Evolutionary conservation across 768 basidiomycete genomes (phyloP), one percentile per base, ranked within the genome.

Genomic region (Xerocomus potaroensis): DNA sequence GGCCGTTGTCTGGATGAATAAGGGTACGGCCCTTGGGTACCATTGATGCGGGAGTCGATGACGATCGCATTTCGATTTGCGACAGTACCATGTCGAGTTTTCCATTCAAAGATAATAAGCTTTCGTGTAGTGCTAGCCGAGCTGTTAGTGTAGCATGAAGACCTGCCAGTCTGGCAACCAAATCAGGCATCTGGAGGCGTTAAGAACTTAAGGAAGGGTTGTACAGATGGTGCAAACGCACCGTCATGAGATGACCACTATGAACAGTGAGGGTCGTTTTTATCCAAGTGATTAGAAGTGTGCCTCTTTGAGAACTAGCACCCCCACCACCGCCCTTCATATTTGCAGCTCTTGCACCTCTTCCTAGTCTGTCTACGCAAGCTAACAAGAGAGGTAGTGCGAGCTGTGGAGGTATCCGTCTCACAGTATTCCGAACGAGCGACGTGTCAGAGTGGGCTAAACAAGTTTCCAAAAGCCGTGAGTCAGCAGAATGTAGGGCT

Each of bases 401-500:
- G 27, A 97, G 73, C 50, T 90, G 87, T 21, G 91, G 83, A 12
- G 93, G 96, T 18, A 99, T 69, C 43, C 87, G 77, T 45, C 81
- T 78, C 33, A 99, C 83, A 2, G 95, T 96, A 60, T 91, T 89
- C 37, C 83, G 78, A 49, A 99, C 87, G 38, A 99, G 72, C 2
- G 71, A 65, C n/a, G 77, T 72, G 57, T 94, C 84, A 15, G 91
- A 87, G 66, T 97, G 89, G 1, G 80, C 72, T 24, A 95, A 69
- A 68, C 93, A 95, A 21, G 85, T 85, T 61, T 96, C 91, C 49
- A 98, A 70, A 30, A 98, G 72, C 9, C 81, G 80, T 3, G 87
- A 79, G 71, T 99, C 96, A 16, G 88, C 85, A 1, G 96, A 97
- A 64, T 99, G 96, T 22, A 99, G 70, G 0, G 96, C 95, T 69